Evolutionary conservation across 805 yeast genomes (phyloP).

Genomic region (Candida sanyiensis): DNA sequence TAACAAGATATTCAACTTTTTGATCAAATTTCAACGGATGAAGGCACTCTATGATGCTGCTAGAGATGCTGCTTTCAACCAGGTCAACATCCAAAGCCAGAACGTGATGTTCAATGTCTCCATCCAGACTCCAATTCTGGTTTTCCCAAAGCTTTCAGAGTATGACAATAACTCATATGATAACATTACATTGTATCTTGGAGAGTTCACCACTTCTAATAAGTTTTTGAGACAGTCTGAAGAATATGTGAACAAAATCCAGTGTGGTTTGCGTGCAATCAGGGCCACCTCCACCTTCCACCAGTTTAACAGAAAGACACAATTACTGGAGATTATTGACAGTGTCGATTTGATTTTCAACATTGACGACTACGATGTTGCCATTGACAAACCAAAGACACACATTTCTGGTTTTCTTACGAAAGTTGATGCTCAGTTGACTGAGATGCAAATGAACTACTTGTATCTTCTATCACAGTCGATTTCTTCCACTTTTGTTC

Average conservation of each 20-base stretch:
- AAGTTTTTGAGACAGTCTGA: constrained; percentile 36
- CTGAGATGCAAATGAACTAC: constrained; percentile 66
- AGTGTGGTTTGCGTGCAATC: constrained; percentile 68
- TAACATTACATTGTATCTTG: constrained; percentile 64
- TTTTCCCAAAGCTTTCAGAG: constrained; percentile 60
- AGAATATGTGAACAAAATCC: constrained; percentile 46
- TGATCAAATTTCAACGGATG: constrained; percentile 76
- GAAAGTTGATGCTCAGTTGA: constrained; percentile 56
- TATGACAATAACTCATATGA: constrained; percentile 44
- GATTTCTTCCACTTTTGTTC: constrained; percentile 47
- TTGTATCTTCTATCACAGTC: constrained; percentile 50
- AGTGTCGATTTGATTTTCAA: constrained; percentile 56
- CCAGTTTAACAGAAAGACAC: constrained; percentile 32
- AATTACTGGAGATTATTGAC: constrained; percentile 54
- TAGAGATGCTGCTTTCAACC: constrained; percentile 80
- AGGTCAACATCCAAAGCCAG: constrained; percentile 58
- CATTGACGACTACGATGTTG: constrained; percentile 47
- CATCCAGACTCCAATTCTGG: constrained; percentile 75
- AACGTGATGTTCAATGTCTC: constrained; percentile 65
- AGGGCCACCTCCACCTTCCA: constrained; percentile 58
- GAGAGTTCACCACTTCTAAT: constrained; percentile 74
- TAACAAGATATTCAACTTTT: constrained; percentile 55
- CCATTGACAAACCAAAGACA: constrained; percentile 39
- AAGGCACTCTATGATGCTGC: constrained; percentile 86
- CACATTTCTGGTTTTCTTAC: constrained; percentile 52